Evolutionary conservation across 2,329 filamentous ascomycete genomes (phyloP).

Genomic region (Fusarium bulbicola): DNA sequence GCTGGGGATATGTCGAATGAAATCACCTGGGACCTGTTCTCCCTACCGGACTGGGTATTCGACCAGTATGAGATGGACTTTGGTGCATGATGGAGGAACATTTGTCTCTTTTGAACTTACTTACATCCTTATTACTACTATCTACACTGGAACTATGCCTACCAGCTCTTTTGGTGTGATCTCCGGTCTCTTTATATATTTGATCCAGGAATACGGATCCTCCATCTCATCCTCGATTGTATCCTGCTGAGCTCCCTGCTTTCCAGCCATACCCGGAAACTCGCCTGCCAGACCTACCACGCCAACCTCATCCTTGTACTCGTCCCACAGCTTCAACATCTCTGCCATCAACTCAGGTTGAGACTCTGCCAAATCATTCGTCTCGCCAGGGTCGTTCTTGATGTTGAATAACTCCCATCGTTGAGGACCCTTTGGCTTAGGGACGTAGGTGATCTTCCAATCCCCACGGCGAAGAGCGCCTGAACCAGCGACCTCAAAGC

Average conservation of each 20-base stretch:
- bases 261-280: not conserved
- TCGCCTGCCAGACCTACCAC: constrained; percentile 17
- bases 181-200: constrained; percentile 14
- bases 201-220: constrained; percentile 26
- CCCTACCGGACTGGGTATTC: not conserved
- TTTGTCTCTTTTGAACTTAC: no score
- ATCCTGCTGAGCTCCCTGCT: not conserved
- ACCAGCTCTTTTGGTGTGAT: constrained; percentile 5
- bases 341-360: constrained; percentile 52
- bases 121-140: no score
- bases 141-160: not conserved
- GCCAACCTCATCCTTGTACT: constrained; percentile 17
- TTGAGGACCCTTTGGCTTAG: constrained; percentile 56
- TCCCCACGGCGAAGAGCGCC: constrained; percentile 61
- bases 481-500: constrained; percentile 66
- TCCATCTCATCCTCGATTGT: constrained; percentile 2
- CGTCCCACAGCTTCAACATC: constrained; percentile 13
- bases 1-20: not conserved
- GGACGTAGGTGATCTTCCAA: constrained; percentile 67
- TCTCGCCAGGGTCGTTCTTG: constrained; percentile 61
- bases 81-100: not conserved
- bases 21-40: not conserved
- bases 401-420: constrained; percentile 68
- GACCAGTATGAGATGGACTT: not conserved
- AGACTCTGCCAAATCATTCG: constrained; percentile 52